phyloP scores from a whole-genome alignment of 1,284 basidiomycete species.

The Tylopilus orsonianus region DNA sequence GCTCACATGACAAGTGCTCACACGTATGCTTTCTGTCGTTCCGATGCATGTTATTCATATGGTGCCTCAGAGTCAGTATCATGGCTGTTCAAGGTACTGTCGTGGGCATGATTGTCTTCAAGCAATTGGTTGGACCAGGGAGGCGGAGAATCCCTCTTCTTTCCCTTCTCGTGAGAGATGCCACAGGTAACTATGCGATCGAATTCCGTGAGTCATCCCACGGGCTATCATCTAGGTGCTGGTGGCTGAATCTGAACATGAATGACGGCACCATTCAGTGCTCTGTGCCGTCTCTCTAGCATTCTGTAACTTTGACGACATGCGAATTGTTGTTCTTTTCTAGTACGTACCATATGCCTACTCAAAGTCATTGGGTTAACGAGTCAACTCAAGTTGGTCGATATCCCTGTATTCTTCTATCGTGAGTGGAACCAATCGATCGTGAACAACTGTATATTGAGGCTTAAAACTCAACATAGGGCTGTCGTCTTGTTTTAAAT shows the following conservation, averaged over 20 bases:
- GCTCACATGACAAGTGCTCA: not conserved
- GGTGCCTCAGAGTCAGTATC: conserved; percentile 1
- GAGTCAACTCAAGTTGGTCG: conserved; percentile 10
- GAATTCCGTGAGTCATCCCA: conserved; percentile 16
- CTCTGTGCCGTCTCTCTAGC: not conserved
- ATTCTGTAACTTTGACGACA: conserved; percentile 7
- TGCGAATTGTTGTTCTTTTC: not conserved
- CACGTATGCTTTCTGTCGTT: not conserved
- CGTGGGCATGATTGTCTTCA: conserved; percentile 13
- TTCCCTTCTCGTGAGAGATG: conserved; percentile 22
- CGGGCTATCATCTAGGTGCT: not conserved
- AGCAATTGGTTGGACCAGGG: conserved; percentile 4
- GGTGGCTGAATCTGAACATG: not conserved
- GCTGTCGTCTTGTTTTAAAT: conserved; percentile 18
- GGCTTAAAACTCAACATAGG: conserved; percentile 9
- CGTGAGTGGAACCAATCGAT: conserved; percentile 9
- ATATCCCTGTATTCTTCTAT: conserved; percentile 12
- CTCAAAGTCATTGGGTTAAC: not conserved
- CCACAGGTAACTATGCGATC: conserved; percentile 8
- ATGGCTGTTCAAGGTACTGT: conserved; percentile 10
- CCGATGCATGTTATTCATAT: not conserved
- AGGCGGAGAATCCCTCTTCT: conserved; percentile 18
- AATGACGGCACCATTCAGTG: conserved; percentile 6
- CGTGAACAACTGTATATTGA: not conserved
- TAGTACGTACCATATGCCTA: conserved; percentile 9